These are phyloP conservation scores for Wickerhamiella shivajii DNA, from an alignment of 805 yeast genomes.

Conservation along the genomic window DNA sequence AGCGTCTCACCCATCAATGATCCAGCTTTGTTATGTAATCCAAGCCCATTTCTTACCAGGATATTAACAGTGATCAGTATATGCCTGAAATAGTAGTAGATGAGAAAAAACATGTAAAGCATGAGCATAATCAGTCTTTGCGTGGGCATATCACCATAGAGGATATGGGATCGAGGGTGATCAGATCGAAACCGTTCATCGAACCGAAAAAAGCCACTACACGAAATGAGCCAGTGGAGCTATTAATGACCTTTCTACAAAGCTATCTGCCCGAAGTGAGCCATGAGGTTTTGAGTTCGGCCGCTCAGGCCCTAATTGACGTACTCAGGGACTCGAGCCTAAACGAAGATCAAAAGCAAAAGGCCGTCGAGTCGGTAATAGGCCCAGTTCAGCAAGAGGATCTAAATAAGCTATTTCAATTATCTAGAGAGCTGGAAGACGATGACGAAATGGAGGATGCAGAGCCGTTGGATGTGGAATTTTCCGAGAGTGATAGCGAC, in stretches of 20 bases:
- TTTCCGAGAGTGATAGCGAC: slow-evolving; percentile 11
- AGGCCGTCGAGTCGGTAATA: slow-evolving; percentile 38
- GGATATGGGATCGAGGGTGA: slow-evolving; percentile 50
- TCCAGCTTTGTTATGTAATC: no score
- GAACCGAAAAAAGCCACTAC: not conserved
- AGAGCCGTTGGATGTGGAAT: slow-evolving; percentile 29
- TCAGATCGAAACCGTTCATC: slow-evolving; percentile 14
- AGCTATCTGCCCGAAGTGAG: slow-evolving; percentile 56
- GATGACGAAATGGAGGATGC: slow-evolving; percentile 30
- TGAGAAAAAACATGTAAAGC: not conserved
- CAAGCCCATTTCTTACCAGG: no score
- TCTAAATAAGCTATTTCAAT: slow-evolving; percentile 33
- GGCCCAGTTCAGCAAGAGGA: slow-evolving; percentile 30
- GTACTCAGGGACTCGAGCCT: slow-evolving; percentile 34
- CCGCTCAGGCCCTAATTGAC: slow-evolving; percentile 41
- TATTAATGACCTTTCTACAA: slow-evolving; percentile 44
- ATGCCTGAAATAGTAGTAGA: no score
- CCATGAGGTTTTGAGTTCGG: slow-evolving; percentile 54
- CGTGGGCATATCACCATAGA: slow-evolving; percentile 45
- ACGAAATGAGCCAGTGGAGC: slow-evolving; percentile 24
- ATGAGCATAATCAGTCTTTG: slow-evolving; percentile 31
- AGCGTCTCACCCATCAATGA: no score
- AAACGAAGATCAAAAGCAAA: slow-evolving; percentile 32
- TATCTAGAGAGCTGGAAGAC: slow-evolving; percentile 30
- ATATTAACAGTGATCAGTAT: no score